phyloP scores from a whole-genome alignment of 345 rosid genomes.

The Rhizophora apiculata region DNA sequence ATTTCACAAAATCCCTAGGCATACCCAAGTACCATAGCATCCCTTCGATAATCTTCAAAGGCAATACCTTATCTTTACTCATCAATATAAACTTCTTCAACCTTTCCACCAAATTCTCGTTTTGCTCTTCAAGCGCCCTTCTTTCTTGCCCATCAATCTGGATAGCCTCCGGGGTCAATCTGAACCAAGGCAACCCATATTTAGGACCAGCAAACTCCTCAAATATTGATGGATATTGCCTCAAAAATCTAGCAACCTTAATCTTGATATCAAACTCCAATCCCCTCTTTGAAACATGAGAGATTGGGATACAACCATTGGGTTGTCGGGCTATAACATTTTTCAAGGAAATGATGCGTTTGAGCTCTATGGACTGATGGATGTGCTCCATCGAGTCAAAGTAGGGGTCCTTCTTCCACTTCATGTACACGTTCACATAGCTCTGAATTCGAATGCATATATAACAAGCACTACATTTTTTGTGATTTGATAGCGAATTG shows the following conservation, averaged over 20 bases:
- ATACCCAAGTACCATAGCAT: slow-evolving; percentile 87
- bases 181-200: slow-evolving; percentile 84
- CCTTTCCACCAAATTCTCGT: slow-evolving; percentile 52
- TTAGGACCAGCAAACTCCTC: slow-evolving; percentile 74
- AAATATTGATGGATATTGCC: slow-evolving; percentile 71
- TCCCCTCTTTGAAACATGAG: slow-evolving; percentile 70
- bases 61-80: slow-evolving; percentile 67
- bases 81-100: slow-evolving; percentile 62
- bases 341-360: slow-evolving; percentile 60
- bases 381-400: slow-evolving; percentile 68
- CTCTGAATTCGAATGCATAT: slow-evolving; percentile 31
- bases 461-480: slow-evolving; percentile 8
- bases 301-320: slow-evolving; percentile 60
- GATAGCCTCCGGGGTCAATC: slow-evolving; percentile 62
- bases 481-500: slow-evolving; percentile 2
- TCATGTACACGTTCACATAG: slow-evolving; percentile 83
- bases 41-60: slow-evolving; percentile 69
- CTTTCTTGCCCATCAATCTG: slow-evolving; percentile 60
- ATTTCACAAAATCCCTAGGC: slow-evolving; percentile 53
- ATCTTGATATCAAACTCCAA: slow-evolving; percentile 58
- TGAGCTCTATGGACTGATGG: slow-evolving; percentile 62
- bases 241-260: slow-evolving; percentile 62
- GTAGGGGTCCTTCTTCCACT: slow-evolving; percentile 77
- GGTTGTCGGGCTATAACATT: slow-evolving; percentile 50
- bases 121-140: slow-evolving; percentile 38